Evolutionary conservation across 1,284 basidiomycete genomes (phyloP), one percentile per base, ranked within the genome.

Genomic region (Megacollybia platyphylla): DNA sequence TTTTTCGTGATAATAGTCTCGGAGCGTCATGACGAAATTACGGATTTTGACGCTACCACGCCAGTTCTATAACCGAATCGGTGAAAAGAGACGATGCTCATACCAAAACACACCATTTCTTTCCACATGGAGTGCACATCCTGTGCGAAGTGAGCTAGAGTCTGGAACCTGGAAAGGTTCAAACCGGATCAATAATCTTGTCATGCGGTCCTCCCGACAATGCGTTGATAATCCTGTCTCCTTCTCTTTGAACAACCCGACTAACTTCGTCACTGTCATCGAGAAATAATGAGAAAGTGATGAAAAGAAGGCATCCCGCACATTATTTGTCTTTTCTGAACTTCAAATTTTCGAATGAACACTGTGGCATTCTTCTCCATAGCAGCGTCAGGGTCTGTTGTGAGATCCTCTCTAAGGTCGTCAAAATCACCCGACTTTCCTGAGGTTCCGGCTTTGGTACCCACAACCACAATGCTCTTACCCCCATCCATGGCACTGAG

Each of bases 271-370:
- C 3, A 44, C 41, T 46, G 48, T 24, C 20, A 24, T 24, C 20
- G n/a, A 60, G 30, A 41, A 31, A 34, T 35, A 9, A 29, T 30
- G 29, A 41, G 29, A 31, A 9, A 4, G 11, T 7, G 24, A 27
- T n/a, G 40, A 2, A 17, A 41, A 15, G 20, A n/a, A 4, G 17
- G 32, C 29, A n/a, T 18, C 2, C 3, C 53, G 10, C 49, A 50
- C 4, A 50, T 41, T 3, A 62, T 52, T 46, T 58, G 54, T 13
- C 46, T 44, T 10, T 49, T 46, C 28, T 56, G 57, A 8, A 57
- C 38, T 31, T 49, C 48, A 27, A 61, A 60, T 44, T 61, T 62
- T 13, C 52, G 46, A 32, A 49, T 47, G 49, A 59, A 61, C 1
- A 54, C 39, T 2, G 41, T 44, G 24, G 50, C 39, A 44, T 63